phyloP scores from a whole-genome alignment of 2,329 filamentous ascomycete genomes.

The Dactylellina drechsleri region DNA sequence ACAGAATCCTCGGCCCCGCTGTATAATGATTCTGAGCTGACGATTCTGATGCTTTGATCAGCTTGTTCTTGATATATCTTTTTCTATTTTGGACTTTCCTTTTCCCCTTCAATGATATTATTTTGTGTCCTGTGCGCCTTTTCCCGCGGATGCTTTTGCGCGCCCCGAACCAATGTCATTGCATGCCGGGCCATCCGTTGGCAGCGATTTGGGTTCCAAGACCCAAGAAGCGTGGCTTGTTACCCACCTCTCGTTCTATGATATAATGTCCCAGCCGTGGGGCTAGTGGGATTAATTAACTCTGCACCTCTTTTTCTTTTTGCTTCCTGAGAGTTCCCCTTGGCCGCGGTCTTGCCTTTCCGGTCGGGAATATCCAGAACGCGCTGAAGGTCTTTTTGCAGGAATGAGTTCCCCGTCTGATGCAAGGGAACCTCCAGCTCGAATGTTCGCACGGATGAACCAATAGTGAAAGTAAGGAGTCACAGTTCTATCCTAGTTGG shows the following conservation, averaged over 20 bases:
- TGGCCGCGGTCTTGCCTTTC: slow-evolving; percentile 26
- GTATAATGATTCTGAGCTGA: background rate
- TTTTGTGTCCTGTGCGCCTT: slow-evolving; percentile 1
- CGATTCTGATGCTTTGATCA: slow-evolving; percentile 15
- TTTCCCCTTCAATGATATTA: background rate
- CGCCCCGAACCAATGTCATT: slow-evolving; percentile 45
- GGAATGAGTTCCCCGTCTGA: slow-evolving; percentile 3
- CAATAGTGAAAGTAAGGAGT: background rate
- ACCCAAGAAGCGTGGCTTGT: slow-evolving; percentile 14
- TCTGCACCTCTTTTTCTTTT: background rate
- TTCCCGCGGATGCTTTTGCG: slow-evolving; percentile 37
- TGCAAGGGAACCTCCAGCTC: slow-evolving; percentile 18
- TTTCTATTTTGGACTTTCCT: background rate
- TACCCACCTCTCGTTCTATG: slow-evolving; percentile 1
- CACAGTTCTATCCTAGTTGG: slow-evolving; percentile 24
- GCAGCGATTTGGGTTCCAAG: background rate
- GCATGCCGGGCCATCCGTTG: slow-evolving; percentile 43
- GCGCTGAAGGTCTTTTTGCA: background rate
- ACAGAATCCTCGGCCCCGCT: background rate
- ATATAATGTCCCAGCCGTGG: slow-evolving; percentile 45
- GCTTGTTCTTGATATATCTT: background rate
- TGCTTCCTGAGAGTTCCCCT: slow-evolving; percentile 7
- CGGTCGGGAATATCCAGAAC: slow-evolving; percentile 25
- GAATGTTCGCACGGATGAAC: background rate
- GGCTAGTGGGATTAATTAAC: slow-evolving; percentile 22